Percentiles rank a stretch among this genome's conserved stretches.
These are phyloP conservation scores for Melastoma candidum DNA, from an alignment of 441 rosid genomes.

Conservation along the genomic window DNA sequence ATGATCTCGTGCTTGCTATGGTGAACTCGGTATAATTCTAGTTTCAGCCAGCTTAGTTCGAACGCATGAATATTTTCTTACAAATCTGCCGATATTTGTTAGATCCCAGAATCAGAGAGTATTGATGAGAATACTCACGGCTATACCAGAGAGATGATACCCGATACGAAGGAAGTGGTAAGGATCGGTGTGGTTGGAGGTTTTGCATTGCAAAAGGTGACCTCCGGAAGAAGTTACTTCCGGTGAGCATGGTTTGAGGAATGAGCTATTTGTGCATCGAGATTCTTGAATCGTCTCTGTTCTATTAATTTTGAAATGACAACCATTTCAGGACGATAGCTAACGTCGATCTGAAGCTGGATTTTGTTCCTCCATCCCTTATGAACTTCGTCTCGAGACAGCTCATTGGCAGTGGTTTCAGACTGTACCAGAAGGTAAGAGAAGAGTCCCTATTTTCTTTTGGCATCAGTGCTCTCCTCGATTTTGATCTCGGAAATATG, in stretches of 20 bases:
- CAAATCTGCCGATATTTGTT: conserved; percentile 14
- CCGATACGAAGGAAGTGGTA: conserved; percentile 56
- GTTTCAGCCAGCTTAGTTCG: not conserved
- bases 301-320: not conserved
- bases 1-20: conserved; percentile 55
- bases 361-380: conserved; percentile 76
- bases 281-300: conserved; percentile 6
- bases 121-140: conserved; percentile 49
- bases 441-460: not conserved
- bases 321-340: conserved; percentile 56
- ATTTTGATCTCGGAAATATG: conserved; percentile 1
- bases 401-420: conserved; percentile 81
- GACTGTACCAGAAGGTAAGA: conserved; percentile 72
- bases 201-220: conserved; percentile 80
- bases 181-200: conserved; percentile 87
- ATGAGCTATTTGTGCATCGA: conserved; percentile 1
- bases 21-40: conserved; percentile 55
- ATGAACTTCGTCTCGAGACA: conserved; percentile 86
- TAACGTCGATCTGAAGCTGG: conserved; percentile 75
- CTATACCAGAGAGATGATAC: conserved; percentile 39
- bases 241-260: conserved; percentile 34
- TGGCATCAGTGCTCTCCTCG: conserved; percentile 2
- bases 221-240: conserved; percentile 61
- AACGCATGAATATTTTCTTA: not conserved
- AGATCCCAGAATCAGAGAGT: conserved; percentile 61